Evolutionary conservation across 495 filamentous ascomycete species (phyloP), one percentile per base, ranked within the genome.

Genomic region (Parachaetomium inaequale): DNA sequence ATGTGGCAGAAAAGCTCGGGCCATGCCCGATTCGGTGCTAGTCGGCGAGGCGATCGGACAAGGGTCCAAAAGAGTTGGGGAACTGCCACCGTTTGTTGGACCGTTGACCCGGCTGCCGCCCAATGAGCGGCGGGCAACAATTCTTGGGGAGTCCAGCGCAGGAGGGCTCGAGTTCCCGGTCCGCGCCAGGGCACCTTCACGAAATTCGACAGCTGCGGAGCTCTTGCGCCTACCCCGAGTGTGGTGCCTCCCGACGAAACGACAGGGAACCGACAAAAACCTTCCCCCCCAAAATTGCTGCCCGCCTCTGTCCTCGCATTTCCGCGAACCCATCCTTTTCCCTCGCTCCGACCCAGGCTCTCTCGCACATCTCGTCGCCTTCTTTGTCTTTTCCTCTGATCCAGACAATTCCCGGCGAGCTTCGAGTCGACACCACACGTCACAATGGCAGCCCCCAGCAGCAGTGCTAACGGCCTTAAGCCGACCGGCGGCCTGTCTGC

Each of bases 401-500:
- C 46, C 58, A 46, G 53, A 26, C 38, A 54, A 38, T 61, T 61
- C 34, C 46, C 56, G 26, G 50, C 55, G 58, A 55, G 57, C 38
- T 32, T 68, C 63, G 63, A 63, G 40, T 58, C 64, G 47, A 63
- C 32, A 7, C 26, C 46, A 59, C 31, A 58, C 29, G 29, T 53
- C 69, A 74, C 68, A 49, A 82, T 82, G 79, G 74, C 77, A 52
- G 58, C 75, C 63, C 62, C 65, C 68, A 79, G 76, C 68, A 72
- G 77, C 74, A 71, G 72, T 40, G 36, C 36, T 40, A 68, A 67
- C 61, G 61, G 59, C 56, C 19, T 58, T 51, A 58, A 59, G 42
- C 61, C 66, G 17, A 49, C 74, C 50, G 78, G 72, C 70, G 76
- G 72, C 49, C 72, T 81, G 57, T 91, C 88, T 73, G 92, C 92